These are phyloP conservation scores for Lachnellula occidentalis DNA, from an alignment of 2,329 filamentous ascomycete species.

Conservation along the genomic window DNA sequence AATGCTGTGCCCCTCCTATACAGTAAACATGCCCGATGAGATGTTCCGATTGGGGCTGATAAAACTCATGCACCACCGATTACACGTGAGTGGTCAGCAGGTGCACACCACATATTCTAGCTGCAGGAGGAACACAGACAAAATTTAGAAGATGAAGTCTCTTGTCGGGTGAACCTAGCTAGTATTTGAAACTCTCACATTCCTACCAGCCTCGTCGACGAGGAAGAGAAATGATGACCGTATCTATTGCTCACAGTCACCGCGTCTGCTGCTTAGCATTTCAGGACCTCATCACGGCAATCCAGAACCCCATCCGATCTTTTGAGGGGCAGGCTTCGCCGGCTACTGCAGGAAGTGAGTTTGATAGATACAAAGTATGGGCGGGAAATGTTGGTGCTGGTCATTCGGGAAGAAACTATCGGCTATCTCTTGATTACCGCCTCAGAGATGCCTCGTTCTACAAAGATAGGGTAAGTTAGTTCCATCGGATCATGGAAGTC, in stretches of 20 bases:
- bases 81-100: too few relatives aligned
- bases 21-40: too few relatives aligned
- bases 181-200: too few relatives aligned
- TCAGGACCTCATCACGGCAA: background rate
- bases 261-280: background rate
- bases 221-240: too few relatives aligned
- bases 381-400: background rate
- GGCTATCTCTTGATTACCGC: background rate
- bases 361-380: background rate
- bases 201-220: too few relatives aligned
- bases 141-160: too few relatives aligned
- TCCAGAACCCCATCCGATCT: background rate
- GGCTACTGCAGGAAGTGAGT: background rate
- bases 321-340: background rate
- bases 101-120: too few relatives aligned
- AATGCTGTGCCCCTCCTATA: too few relatives aligned
- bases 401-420: background rate
- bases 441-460: background rate
- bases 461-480: background rate
- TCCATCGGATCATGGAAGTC: background rate
- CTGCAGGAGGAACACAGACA: too few relatives aligned
- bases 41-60: too few relatives aligned
- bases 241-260: constrained; percentile 7
- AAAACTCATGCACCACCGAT: too few relatives aligned
- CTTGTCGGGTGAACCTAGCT: too few relatives aligned